These are phyloP conservation scores for Sindora glabra DNA, from an alignment of 306 rosid genomes.

Conservation along the genomic window DNA sequence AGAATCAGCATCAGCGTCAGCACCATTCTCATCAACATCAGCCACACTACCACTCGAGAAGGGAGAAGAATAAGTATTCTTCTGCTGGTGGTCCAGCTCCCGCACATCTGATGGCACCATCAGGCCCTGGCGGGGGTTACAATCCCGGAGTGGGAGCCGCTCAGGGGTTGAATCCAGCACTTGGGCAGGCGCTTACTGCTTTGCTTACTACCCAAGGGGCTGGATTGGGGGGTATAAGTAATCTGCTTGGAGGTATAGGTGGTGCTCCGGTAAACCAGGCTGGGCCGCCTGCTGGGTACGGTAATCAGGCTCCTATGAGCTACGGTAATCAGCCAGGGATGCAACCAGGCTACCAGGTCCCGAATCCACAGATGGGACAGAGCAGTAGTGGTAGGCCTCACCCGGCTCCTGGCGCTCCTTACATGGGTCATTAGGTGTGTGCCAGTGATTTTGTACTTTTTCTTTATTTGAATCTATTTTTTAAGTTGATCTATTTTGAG, in stretches of 20 bases:
- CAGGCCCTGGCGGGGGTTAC: constrained; percentile 45
- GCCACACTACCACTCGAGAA: constrained; percentile 35
- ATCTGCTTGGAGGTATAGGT: constrained; percentile 55
- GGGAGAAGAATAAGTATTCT: constrained; percentile 49
- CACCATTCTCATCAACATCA: constrained; percentile 25
- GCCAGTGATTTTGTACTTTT: neutral
- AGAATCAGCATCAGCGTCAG: constrained; percentile 18
- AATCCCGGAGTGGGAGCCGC: constrained; percentile 33
- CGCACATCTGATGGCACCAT: constrained; percentile 51
- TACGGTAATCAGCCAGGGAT: constrained; percentile 56
- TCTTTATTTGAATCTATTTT: neutral
- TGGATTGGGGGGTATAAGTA: constrained; percentile 58
- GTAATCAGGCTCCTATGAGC: constrained; percentile 40
- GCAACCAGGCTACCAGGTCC: constrained; percentile 59
- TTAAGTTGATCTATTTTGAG: neutral
- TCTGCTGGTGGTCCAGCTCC: constrained; percentile 33
- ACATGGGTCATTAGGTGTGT: constrained; percentile 71
- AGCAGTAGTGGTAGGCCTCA: constrained; percentile 53
- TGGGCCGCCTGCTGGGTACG: constrained; percentile 39
- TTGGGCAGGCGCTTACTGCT: constrained; percentile 58
- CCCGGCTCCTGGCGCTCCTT: constrained; percentile 61
- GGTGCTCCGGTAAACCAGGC: constrained; percentile 45
- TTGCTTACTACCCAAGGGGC: constrained; percentile 62
- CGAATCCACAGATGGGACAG: constrained; percentile 73
- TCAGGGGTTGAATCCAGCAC: constrained; percentile 46